Percentiles rank a stretch among this genome's conserved stretches.
phyloP scores from a whole-genome alignment of 2,329 filamentous ascomycete genomes.

The Lomentospora prolificans region DNA sequence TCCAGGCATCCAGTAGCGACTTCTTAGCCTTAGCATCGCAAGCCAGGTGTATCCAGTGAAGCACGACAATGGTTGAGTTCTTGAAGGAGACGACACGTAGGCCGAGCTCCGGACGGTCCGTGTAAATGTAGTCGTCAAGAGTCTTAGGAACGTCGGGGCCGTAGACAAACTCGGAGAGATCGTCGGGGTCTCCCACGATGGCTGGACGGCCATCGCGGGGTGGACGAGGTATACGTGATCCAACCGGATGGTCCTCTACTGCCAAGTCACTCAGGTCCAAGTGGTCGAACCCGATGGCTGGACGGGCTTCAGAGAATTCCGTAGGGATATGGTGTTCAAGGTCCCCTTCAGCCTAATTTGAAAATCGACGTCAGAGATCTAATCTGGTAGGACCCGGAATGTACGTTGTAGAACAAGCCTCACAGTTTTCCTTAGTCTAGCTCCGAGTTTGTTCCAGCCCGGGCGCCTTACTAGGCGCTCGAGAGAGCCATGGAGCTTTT shows the following conservation, averaged over 20 bases:
- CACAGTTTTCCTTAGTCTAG: conserved; percentile 15
- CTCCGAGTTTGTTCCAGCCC: conserved; percentile 18
- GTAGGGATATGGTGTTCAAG: conserved; percentile 32
- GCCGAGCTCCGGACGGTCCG: conserved; percentile 28
- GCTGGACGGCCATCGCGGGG: conserved; percentile 13
- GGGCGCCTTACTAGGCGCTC: conserved; percentile 12
- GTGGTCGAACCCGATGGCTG: conserved; percentile 24
- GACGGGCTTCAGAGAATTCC: conserved; percentile 22
- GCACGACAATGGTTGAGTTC: conserved; percentile 28
- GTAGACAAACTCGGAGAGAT: conserved; percentile 15
- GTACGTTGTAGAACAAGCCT: not conserved
- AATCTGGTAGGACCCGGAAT: not conserved
- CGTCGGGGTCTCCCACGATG: conserved; percentile 16
- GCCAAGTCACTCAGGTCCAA: conserved; percentile 16
- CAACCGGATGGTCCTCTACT: conserved; percentile 24
- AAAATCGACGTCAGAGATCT: not conserved
- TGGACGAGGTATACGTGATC: conserved; percentile 18
- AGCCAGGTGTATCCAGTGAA: conserved; percentile 29
- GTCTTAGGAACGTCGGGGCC: conserved; percentile 14
- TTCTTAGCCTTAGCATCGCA: conserved; percentile 28
- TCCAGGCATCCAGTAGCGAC: conserved; percentile 28
- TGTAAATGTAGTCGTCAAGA: conserved; percentile 24
- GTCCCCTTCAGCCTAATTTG: conserved; percentile 15
- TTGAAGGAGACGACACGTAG: conserved; percentile 31
- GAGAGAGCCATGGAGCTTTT: conserved; percentile 13